Base-by-base conservation (phyloP, 768 basidiomycete genomes). In the Leccinum broughii region DNA sequence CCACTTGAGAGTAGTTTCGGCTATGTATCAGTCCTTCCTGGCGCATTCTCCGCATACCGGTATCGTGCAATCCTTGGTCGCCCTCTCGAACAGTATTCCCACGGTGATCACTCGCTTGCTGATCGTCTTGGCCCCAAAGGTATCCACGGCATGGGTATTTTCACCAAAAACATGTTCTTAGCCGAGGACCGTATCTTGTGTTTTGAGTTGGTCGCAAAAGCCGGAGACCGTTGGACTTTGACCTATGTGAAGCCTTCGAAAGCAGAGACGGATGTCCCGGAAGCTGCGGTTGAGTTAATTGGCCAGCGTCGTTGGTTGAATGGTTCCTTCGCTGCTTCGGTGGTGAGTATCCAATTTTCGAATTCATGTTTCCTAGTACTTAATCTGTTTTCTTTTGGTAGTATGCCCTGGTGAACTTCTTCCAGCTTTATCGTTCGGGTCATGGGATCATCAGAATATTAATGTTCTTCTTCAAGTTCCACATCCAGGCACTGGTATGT, bases 111-210 rank as follows among this genome's bases (percentile, higher is more conserved):
- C 72, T 91, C 89, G 28, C 78, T 97, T 68, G 93, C 95, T 17
- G 93, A 93, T 64, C 88, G 95, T 56, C 85, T 97, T 50, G 96
- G 96, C 11, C 78, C 85, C 26, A 95, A 97, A 77, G 96, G 95
- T 76, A 93, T 95, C 57, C 87, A 96, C 63, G 95, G 94, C 50
- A 97, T 97, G 95, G 89, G 90, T 73, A 95, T 97, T 68, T 96
- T 97, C 79, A 93, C 92, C 37, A 96, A 95, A 78, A 96, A 95
- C 75, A 90, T 88, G 86, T 86, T 87, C 78, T 76, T 91, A 70
- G 93, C 93, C 58, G 94, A 95, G 77, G 94, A 96, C 80, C 92
- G 95, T 80, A 98, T 98, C 64, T 82, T 98, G 28, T 98, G 95
- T 76, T 98, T 98, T 76, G 95, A 98, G 73, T 81, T 98, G 56